Evolutionary conservation across 1,139 yeast genomes (phyloP).

Genomic region (Blastobotrys persicus): DNA sequence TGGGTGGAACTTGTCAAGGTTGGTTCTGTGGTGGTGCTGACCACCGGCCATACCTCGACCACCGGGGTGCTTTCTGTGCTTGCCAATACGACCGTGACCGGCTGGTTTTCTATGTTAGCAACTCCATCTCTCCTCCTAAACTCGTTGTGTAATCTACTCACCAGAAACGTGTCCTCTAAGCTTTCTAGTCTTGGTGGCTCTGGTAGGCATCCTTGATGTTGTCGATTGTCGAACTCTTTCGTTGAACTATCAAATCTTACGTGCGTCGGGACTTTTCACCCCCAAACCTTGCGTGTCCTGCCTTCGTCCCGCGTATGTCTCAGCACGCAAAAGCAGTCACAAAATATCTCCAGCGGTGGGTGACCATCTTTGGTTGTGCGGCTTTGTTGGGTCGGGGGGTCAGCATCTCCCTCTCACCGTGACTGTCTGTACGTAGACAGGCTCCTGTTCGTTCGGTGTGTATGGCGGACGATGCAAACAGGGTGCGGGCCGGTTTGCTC

Average conservation of each 20-base stretch:
- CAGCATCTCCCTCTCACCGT: too few relatives aligned
- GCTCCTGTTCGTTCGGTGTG: too few relatives aligned
- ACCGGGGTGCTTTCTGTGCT: constrained; percentile 99
- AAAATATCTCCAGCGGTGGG: background rate
- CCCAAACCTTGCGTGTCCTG: background rate
- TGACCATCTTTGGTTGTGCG: background rate
- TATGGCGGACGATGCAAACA: too few relatives aligned
- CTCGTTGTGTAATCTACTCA: constrained; percentile 42
- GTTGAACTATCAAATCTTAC: background rate
- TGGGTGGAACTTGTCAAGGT: constrained; percentile 99
- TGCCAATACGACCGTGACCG: constrained; percentile 99
- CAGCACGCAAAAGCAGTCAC: constrained; percentile 6
- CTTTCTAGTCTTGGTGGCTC: constrained; percentile 99
- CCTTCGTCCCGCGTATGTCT: background rate
- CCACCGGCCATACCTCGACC: constrained; percentile 99
- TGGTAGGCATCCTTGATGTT: constrained; percentile 78
- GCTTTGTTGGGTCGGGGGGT: too few relatives aligned
- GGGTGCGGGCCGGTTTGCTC: too few relatives aligned
- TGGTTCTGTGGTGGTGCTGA: constrained; percentile 98
- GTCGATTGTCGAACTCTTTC: constrained; percentile 10
- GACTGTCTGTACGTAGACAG: too few relatives aligned
- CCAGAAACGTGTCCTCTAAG: constrained; percentile 99
- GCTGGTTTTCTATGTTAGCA: constrained; percentile 48
- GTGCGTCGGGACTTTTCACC: background rate
- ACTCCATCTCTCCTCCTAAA: background rate